These are phyloP conservation scores for Apophysomyces elegans DNA, from an alignment of 371 early-diverging fungal genomes.

Conservation along the genomic window DNA sequence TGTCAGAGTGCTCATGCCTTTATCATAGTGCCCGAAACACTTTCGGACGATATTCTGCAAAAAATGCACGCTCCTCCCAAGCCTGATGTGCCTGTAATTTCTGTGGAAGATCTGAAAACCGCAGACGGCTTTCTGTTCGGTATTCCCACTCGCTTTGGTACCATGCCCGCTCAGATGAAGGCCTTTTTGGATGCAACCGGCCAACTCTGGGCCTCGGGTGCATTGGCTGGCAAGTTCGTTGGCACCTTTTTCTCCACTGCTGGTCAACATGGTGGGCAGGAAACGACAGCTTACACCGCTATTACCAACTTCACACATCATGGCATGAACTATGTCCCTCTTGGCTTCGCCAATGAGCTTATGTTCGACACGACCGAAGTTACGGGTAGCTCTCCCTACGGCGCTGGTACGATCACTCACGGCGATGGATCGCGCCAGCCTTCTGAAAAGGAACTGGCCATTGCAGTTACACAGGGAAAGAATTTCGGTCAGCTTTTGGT, in stretches of 20 bases:
- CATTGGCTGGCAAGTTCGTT: conserved; percentile 68
- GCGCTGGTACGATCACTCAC: conserved; percentile 58
- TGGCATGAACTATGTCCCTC: conserved; percentile 72
- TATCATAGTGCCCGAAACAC: conserved; percentile 59
- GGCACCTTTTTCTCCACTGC: conserved; percentile 74
- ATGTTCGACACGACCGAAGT: conserved; percentile 34
- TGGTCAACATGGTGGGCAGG: conserved; percentile 72
- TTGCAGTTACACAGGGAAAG: conserved; percentile 64
- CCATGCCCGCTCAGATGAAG: conserved; percentile 70
- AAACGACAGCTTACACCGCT: conserved; percentile 63
- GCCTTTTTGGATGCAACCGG: conserved; percentile 70
- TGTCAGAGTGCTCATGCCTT: background rate
- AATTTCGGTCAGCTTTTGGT: conserved; percentile 51
- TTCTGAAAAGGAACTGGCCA: conserved; percentile 59
- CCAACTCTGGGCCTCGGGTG: conserved; percentile 63
- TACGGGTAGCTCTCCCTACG: conserved; percentile 63
- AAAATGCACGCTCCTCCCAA: conserved; percentile 69
- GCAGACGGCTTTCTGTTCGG: conserved; percentile 82
- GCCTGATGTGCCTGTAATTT: conserved; percentile 62
- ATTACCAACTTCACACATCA: conserved; percentile 68
- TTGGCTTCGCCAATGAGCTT: conserved; percentile 48
- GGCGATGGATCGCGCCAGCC: conserved; percentile 67
- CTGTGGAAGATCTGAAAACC: conserved; percentile 55
- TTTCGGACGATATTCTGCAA: conserved; percentile 58
- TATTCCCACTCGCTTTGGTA: conserved; percentile 72